Evolutionary conservation across 2,329 filamentous ascomycete genomes (phyloP).

Genomic region (Calcarisporium arbuscula): DNA sequence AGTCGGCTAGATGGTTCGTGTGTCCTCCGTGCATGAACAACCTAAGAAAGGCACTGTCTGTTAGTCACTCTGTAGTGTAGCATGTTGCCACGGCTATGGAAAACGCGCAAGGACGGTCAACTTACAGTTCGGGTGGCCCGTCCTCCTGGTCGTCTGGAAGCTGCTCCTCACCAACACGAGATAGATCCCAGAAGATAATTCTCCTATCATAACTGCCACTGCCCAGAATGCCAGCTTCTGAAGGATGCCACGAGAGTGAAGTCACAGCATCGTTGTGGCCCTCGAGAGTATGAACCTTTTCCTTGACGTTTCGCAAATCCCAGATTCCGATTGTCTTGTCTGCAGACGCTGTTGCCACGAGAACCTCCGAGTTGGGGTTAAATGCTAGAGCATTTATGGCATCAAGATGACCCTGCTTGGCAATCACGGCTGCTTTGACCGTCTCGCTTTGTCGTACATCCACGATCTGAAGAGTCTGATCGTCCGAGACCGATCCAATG

Average conservation of each 20-base stretch:
- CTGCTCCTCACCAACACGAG: constrained; percentile 87
- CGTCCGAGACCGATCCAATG: constrained; percentile 91
- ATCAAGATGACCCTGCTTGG: constrained; percentile 72
- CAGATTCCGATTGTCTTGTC: constrained; percentile 94
- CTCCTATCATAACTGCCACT: constrained; percentile 90
- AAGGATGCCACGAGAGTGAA: constrained; percentile 90
- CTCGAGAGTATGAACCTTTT: constrained; percentile 84
- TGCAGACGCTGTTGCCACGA: constrained; percentile 87
- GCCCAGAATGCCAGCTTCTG: constrained; percentile 79
- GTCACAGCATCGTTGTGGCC: constrained; percentile 87
- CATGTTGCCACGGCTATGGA: background rate
- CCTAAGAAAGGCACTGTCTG: constrained; percentile 34
- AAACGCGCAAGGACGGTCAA: constrained; percentile 14
- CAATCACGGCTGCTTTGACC: constrained; percentile 62
- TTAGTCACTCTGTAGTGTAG: too few species aligned
- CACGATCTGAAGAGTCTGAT: constrained; percentile 85
- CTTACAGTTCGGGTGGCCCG: constrained; percentile 87
- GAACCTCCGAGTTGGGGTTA: constrained; percentile 83
- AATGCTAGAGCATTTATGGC: constrained; percentile 96
- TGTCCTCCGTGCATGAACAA: constrained; percentile 99
- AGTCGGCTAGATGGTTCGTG: constrained; percentile 93
- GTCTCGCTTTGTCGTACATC: constrained; percentile 69
- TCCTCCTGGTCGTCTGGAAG: constrained; percentile 92
- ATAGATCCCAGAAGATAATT: constrained; percentile 95
- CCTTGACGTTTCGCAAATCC: constrained; percentile 87